Percentiles rank a stretch among this genome's conserved stretches.
Evolutionary conservation across 148 eudicot genomes (phyloP).

Genomic region (Tetragonia tetragonoides): DNA sequence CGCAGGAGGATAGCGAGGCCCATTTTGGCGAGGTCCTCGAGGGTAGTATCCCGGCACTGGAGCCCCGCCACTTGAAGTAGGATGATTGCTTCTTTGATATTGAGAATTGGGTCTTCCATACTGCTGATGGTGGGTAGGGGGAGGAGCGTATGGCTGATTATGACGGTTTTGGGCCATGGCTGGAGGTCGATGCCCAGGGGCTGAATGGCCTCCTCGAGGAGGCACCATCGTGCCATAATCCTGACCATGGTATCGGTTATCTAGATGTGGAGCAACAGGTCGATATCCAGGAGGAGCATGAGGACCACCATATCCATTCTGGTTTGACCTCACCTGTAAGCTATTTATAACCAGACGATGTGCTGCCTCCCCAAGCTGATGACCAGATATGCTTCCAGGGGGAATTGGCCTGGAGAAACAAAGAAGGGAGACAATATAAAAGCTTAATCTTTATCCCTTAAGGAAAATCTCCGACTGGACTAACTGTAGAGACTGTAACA

Average conservation of each 20-base stretch:
- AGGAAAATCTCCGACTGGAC: background rate
- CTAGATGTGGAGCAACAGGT: slow-evolving; percentile 26
- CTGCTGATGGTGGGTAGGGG: slow-evolving; percentile 26
- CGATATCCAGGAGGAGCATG: slow-evolving; percentile 23
- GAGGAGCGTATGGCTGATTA: slow-evolving; percentile 27
- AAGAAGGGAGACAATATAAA: background rate
- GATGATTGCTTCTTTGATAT: slow-evolving; percentile 23
- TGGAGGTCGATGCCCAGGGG: slow-evolving; percentile 29
- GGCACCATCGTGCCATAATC: slow-evolving; percentile 29
- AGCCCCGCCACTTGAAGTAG: slow-evolving; percentile 8
- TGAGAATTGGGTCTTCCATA: slow-evolving; percentile 26
- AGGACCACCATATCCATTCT: slow-evolving; percentile 31
- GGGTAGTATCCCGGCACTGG: slow-evolving; percentile 25
- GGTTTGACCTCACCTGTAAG: slow-evolving; percentile 45
- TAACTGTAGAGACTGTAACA: background rate
- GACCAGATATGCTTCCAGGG: slow-evolving; percentile 60
- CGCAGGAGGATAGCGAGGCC: slow-evolving; percentile 29
- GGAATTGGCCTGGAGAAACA: slow-evolving; percentile 44
- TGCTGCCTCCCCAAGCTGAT: slow-evolving; percentile 83
- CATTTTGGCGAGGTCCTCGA: slow-evolving; percentile 18
- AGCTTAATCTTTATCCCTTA: background rate
- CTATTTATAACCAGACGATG: slow-evolving; percentile 77
- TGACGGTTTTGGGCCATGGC: slow-evolving; percentile 23
- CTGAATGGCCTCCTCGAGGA: slow-evolving; percentile 29
- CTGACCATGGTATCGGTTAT: slow-evolving; percentile 30